These are phyloP conservation scores for Ogataea parapolymorpha DNA, from an alignment of 805 yeast genomes.

Conservation along the genomic window DNA sequence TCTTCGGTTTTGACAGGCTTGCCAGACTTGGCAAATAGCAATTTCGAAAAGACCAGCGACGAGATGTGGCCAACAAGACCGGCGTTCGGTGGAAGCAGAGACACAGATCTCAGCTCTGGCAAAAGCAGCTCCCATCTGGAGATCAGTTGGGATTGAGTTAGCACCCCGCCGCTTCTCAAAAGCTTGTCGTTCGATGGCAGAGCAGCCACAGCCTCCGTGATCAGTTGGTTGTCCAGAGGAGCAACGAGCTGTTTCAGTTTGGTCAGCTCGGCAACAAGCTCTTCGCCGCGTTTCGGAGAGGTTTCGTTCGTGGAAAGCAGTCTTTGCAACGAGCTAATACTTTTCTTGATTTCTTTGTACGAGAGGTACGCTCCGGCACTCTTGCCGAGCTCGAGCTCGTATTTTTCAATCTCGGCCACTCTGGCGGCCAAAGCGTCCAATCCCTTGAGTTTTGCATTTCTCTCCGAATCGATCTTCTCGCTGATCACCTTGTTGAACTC, in stretches of 20 bases:
- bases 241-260: conserved; percentile 36
- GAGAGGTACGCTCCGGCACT: conserved; percentile 38
- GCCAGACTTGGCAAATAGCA: conserved; percentile 77
- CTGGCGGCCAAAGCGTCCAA: conserved; percentile 57
- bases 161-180: conserved; percentile 50
- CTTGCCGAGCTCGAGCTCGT: conserved; percentile 43
- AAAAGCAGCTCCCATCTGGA: conserved; percentile 75
- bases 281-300: conserved; percentile 41
- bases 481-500: conserved; percentile 58
- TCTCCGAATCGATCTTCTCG: conserved; percentile 63
- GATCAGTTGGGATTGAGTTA: conserved; percentile 73
- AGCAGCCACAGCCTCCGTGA: conserved; percentile 40
- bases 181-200: conserved; percentile 42
- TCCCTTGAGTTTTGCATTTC: conserved; percentile 73
- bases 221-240: conserved; percentile 35
- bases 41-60: conserved; percentile 70
- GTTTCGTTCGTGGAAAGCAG: conserved; percentile 37
- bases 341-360: conserved; percentile 42
- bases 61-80: conserved; percentile 91
- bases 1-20: conserved; percentile 45
- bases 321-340: conserved; percentile 41
- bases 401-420: conserved; percentile 52
- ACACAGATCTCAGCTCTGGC: conserved; percentile 85
- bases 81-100: conserved; percentile 90
- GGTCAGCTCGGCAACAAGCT: conserved; percentile 41